Evolutionary conservation across 169 alveolate genomes (phyloP).

Genomic region (Amoebophrya sp.): DNA sequence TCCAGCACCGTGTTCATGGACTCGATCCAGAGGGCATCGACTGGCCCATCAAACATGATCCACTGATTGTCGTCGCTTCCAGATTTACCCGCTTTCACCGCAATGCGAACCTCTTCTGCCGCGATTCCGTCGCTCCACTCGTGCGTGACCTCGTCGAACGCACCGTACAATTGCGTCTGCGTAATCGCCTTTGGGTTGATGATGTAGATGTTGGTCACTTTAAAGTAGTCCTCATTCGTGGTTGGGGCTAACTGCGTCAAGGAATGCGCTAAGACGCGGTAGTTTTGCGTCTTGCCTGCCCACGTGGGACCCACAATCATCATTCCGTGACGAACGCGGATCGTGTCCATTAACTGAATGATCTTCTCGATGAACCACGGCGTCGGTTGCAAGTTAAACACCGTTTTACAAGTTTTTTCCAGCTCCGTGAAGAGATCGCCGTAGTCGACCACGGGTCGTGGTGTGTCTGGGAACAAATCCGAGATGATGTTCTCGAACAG

Average conservation of each 20-base stretch:
- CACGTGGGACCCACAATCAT: constrained; percentile 94
- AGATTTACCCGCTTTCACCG: constrained; percentile 48
- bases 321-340: constrained; percentile 88
- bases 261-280: constrained; percentile 60
- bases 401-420: constrained; percentile 52
- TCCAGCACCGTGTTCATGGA: constrained; percentile 91
- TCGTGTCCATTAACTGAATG: constrained; percentile 83
- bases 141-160: constrained; percentile 67
- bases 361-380: constrained; percentile 71
- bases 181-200: constrained; percentile 81
- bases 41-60: constrained; percentile 87
- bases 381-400: constrained; percentile 68
- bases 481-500: constrained; percentile 84
- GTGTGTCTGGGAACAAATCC: constrained; percentile 87
- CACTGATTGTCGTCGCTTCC: constrained; percentile 45
- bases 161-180: constrained; percentile 77
- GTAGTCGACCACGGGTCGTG: constrained; percentile 72
- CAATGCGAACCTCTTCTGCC: constrained; percentile 57
- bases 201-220: constrained; percentile 43
- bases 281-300: constrained; percentile 80
- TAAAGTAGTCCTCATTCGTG: constrained; percentile 38
- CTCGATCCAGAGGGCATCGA: constrained; percentile 92
- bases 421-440: constrained; percentile 68
- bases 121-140: constrained; percentile 85
- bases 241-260: constrained; percentile 41